Evolutionary conservation across 2,329 filamentous ascomycete genomes (phyloP), one percentile per base, ranked within the genome.

Genomic region (Neurospora sp.): DNA sequence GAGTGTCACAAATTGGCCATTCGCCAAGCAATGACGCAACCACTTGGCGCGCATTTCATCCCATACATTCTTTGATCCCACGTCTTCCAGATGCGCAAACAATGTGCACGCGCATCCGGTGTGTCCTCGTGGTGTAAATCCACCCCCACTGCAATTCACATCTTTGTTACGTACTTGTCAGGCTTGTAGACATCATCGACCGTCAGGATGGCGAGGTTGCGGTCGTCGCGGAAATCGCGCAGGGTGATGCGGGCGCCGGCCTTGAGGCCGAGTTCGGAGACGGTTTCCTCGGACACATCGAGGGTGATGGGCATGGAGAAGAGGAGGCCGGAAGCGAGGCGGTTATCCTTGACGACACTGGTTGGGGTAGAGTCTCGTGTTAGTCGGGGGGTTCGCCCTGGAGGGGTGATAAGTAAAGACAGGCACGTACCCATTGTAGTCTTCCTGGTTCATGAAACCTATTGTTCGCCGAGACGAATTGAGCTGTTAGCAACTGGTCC

Each of bases 281-380:
- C 92, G 71, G 88, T 88, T 78, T 90, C 82, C 80, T 93, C 85
- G 74, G 86, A 88, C 72, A 96, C 85, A 81, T 99, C 96, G 74
- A 99, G 90, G 76, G 92, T 96, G 82, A 99, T 98, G 77, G 96
- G 96, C 83, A 99, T 99, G 82, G 89, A 92, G 85, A 98, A 98
- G 77, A 99, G 91, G 79, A 89, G 90, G 80, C 96, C 96, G 82
- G 93, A 90, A 71, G 89, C 89, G 71, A 99, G 91, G 77, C 96
- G 92, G 84, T 92, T 90, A 76, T 95, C 88, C 81, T 91, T 89
- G 75, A 97, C 94, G 74, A 99, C 96, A 73, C 93, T 96, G 78
- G 41, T 70, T 67, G 43, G n/a, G 37, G 6, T 41, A 36, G 2
- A 33, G 36, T 62, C 52, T 28, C 52, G 28, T 62, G 52, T 62